Base-by-base conservation (phyloP, 1,139 yeast genomes). In the Komagataea norvegica region DNA sequence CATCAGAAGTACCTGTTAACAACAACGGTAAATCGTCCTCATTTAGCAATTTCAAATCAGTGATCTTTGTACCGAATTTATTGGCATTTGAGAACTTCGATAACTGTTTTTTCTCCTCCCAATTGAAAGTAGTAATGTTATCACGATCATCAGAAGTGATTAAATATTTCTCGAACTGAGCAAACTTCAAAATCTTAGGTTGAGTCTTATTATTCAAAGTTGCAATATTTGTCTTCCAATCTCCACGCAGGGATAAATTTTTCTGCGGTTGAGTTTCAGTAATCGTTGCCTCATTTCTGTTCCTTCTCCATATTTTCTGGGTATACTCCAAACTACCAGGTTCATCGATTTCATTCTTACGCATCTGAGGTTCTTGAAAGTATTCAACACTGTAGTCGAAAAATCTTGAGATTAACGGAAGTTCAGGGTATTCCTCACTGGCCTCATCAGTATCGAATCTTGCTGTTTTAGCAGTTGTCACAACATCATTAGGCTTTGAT, bases 311-410 rank as follows among this genome's bases (percentile, higher is more conserved):
- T 24, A 85, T 65, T 43, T 95, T 70, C 50, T 78, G 81, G 25
- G 85, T 78, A 52, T 87, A 86, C 46, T 87, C 91, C 44, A 81
- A 77, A 41, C 95, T 85, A 0, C 97, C 98, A 0, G 96, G 95
- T 56, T 89, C 96, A 51, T 91, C 97, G 15, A 79, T 67, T 53
- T 91, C 97, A 41, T 78, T 75, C 46, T 78, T 79, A 14, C 87
- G 79, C 83, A 91, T 84, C 56, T 91, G 97, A 0, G 99, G 97
- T 55, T 89, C 97, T 55, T 89, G 96, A 63, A 89, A 91, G 56
- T 88, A 89, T 56, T 91, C 98, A 46, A 89, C 77, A 49, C 91
- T 78, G 67, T 88, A 91, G 41, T 86, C 95, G 48, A 89, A 79
- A 56, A 91, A 89, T 4, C 81, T 80, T 16, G 94, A 82, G 13